phyloP scores from a whole-genome alignment of 345 rosid genomes.

The Murraya paniculata region DNA sequence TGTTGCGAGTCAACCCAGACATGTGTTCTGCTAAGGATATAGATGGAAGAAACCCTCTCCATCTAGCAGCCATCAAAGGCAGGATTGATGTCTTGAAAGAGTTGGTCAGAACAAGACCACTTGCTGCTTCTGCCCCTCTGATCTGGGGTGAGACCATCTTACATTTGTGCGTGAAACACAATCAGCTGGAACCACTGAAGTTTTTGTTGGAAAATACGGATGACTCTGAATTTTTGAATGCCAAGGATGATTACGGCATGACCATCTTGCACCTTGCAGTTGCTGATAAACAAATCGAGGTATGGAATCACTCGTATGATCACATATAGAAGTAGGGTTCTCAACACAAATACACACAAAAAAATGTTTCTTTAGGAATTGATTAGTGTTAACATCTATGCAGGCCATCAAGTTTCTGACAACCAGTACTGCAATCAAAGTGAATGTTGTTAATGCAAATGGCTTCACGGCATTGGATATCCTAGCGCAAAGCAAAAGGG shows the following conservation, averaged over 20 bases:
- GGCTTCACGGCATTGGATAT: too few species aligned
- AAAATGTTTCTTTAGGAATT: neutral
- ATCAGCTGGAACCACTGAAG: conserved; percentile 2
- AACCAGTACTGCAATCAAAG: neutral
- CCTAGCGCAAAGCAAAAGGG: too few species aligned
- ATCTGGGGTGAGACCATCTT: conserved; percentile 1
- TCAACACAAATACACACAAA: neutral
- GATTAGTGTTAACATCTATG: neutral
- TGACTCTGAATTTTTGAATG: too few species aligned
- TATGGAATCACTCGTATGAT: neutral
- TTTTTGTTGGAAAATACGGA: neutral
- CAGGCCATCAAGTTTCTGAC: conserved; percentile 22
- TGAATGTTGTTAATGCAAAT: neutral
- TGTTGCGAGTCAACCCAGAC: neutral
- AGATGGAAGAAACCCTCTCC: conserved; percentile 11
- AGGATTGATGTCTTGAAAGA: neutral
- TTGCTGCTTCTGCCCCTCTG: neutral
- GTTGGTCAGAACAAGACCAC: neutral
- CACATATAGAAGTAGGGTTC: neutral
- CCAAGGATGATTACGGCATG: too few species aligned
- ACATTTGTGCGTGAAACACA: conserved; percentile 15
- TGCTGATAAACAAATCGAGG: conserved; percentile 24
- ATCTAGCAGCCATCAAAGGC: conserved; percentile 10
- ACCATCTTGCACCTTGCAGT: conserved; percentile 23
- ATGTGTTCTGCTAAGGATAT: neutral